These are phyloP conservation scores for Ceratobasidium sp. DNA, from an alignment of 1,284 basidiomycete genomes.

Conservation along the genomic window DNA sequence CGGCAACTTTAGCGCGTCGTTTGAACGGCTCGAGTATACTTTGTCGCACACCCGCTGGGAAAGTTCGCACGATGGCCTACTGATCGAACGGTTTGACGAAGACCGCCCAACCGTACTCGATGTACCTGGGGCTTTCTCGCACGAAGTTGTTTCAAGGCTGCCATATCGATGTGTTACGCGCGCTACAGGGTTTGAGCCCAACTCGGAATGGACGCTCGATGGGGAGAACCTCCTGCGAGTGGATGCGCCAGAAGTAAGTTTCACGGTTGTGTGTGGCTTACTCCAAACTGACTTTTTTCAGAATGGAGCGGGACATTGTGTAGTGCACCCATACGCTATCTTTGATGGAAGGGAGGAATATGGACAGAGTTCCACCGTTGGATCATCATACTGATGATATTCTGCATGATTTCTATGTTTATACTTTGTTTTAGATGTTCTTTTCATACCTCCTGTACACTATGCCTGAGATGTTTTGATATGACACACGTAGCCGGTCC, in stretches of 20 bases:
- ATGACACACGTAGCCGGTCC: no score
- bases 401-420: not conserved
- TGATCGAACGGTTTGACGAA: constrained; percentile 7
- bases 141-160: constrained; percentile 22
- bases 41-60: not conserved
- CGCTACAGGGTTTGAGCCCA: not conserved
- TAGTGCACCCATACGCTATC: constrained; percentile 22
- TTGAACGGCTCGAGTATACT: not conserved
- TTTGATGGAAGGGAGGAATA: constrained; percentile 30
- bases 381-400: not conserved
- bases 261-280: not conserved
- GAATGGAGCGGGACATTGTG: not conserved
- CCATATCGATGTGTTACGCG: constrained; percentile 29
- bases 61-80: not conserved
- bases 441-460: no score
- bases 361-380: not conserved
- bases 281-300: constrained; percentile 23
- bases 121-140: constrained; percentile 26
- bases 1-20: constrained; percentile 7
- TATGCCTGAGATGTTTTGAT: no score
- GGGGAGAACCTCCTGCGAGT: constrained; percentile 21
- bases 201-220: constrained; percentile 28
- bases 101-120: constrained; percentile 28
- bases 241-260: constrained; percentile 19
- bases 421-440: not conserved